phyloP scores from a whole-genome alignment of 2,329 filamentous ascomycete species.

The Aspergillus niger region DNA sequence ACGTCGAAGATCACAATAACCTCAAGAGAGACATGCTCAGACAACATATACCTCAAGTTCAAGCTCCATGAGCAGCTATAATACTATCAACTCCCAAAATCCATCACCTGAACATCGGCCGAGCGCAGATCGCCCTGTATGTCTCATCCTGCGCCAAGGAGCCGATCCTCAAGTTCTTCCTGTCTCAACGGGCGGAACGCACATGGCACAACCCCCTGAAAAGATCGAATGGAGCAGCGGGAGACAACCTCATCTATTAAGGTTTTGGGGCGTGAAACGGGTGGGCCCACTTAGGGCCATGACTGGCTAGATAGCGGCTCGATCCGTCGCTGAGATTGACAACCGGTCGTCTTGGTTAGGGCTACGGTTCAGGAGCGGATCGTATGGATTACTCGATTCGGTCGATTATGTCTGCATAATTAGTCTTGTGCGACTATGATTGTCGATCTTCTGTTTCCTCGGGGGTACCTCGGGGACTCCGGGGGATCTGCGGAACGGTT shows the following conservation, averaged over 20 bases:
- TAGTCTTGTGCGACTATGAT: background rate
- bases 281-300: background rate
- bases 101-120: background rate
- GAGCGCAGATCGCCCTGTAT: background rate
- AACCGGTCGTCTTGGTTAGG: background rate
- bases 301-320: background rate
- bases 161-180: background rate
- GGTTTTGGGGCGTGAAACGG: background rate
- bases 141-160: conserved; percentile 1
- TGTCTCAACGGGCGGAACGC: background rate
- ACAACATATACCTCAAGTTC: background rate
- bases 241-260: conserved; percentile 7
- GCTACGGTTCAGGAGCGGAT: background rate
- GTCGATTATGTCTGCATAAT: background rate
- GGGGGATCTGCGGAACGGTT: background rate
- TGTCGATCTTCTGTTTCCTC: conserved; percentile 1
- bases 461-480: background rate
- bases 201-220: background rate
- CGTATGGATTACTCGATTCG: background rate
- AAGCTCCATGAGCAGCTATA: background rate
- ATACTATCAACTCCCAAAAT: conserved; percentile 1
- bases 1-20: background rate
- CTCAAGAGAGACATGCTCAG: background rate
- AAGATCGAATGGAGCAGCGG: background rate
- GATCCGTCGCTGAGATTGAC: background rate